These are phyloP conservation scores for Dothidotthia symphoricarpi DNA, from an alignment of 2,329 filamentous ascomycete species.

Conservation along the genomic window DNA sequence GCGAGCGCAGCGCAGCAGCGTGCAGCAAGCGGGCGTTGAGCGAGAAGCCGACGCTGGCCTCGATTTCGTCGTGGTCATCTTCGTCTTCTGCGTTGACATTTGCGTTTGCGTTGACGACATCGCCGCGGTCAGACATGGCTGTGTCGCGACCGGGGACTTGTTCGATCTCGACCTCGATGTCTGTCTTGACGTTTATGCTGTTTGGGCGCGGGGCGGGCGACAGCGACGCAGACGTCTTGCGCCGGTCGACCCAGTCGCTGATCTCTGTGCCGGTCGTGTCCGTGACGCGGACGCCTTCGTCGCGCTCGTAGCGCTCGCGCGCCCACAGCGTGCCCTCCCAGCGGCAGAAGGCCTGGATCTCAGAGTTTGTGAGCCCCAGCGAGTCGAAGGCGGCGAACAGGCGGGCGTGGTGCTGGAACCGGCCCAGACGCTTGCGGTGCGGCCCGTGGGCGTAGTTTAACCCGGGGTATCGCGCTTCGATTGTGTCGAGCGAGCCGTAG, in stretches of 20 bases:
- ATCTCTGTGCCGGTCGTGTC: constrained; percentile 73
- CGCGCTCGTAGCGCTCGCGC: constrained; percentile 73
- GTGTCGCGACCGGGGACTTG: constrained; percentile 24
- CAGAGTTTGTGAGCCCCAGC: constrained; percentile 64
- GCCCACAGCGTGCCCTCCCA: constrained; percentile 86
- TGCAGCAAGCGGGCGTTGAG: constrained; percentile 64
- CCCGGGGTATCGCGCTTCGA: constrained; percentile 78
- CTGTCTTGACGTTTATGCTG: constrained; percentile 45
- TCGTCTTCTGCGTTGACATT: constrained; percentile 1
- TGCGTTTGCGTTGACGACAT: constrained; percentile 41
- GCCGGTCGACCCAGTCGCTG: constrained; percentile 56
- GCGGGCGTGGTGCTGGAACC: constrained; percentile 72
- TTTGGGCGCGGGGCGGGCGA: constrained; percentile 8
- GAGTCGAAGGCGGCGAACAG: constrained; percentile 74
- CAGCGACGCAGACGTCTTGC: constrained; percentile 14
- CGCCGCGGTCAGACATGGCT: constrained; percentile 44
- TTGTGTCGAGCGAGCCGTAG: constrained; percentile 75
- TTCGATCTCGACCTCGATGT: constrained; percentile 44
- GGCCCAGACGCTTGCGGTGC: constrained; percentile 73
- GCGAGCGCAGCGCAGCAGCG: constrained; percentile 62
- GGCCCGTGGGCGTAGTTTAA: constrained; percentile 73
- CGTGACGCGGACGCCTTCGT: constrained; percentile 66
- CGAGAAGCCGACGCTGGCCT: constrained; percentile 58
- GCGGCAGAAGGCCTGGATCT: constrained; percentile 71
- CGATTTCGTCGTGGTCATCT: constrained; percentile 23